These are phyloP conservation scores for Trypanosoma cruzi DNA, from an alignment of 208 protist genomes.

Conservation along the genomic window DNA sequence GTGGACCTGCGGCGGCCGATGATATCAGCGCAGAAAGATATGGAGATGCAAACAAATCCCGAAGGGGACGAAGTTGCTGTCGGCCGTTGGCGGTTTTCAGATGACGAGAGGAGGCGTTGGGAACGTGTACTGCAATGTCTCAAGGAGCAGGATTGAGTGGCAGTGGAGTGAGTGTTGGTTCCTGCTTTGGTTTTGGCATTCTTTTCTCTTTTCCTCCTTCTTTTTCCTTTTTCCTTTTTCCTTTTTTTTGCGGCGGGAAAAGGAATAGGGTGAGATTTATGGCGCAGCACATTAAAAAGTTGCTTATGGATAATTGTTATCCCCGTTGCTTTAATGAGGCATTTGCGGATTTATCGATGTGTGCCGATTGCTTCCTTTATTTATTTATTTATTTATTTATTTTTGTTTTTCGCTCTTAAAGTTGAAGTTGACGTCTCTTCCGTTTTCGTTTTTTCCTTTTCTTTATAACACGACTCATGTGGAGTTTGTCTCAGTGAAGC, in stretches of 20 bases:
- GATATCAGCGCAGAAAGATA: not conserved
- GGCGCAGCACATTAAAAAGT: too few relatives aligned
- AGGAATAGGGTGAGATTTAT: not conserved
- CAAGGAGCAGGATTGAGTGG: not conserved
- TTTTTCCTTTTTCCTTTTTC: slow-evolving; percentile 8
- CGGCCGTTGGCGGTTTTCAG: not conserved
- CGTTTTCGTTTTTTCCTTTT: not conserved
- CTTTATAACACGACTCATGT: not conserved
- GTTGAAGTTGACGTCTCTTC: not conserved
- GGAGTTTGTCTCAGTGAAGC: not conserved
- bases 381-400: slow-evolving; percentile 7
- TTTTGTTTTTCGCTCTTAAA: not conserved
- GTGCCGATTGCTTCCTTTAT: not conserved
- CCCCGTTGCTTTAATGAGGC: too few relatives aligned
- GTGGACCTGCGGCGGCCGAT: slow-evolving; percentile 23
- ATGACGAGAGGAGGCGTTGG: slow-evolving; percentile 14
- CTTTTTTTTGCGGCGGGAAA: not conserved
- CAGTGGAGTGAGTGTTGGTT: not conserved
- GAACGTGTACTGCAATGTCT: not conserved
- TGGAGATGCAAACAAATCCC: not conserved
- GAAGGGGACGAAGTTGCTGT: not conserved
- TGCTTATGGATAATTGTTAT: too few relatives aligned
- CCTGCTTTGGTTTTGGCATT: not conserved
- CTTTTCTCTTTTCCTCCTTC: not conserved
- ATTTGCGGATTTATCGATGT: too few relatives aligned